These are phyloP conservation scores for Rhodomyrtus tomentosa DNA, from an alignment of 345 rosid genomes.

Conservation along the genomic window DNA sequence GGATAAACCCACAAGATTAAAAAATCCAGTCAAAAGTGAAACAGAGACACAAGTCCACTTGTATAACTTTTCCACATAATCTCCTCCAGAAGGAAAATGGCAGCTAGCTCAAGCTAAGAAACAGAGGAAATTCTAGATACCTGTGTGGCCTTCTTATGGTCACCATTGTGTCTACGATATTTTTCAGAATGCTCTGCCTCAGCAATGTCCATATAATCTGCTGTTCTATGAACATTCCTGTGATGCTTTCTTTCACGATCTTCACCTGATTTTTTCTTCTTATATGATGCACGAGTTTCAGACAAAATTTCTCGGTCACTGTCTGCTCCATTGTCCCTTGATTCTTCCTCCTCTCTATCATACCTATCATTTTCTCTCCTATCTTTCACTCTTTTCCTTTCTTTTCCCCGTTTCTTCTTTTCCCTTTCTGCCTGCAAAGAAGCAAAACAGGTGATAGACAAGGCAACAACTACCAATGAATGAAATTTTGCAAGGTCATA, in stretches of 20 bases:
- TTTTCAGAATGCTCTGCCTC: conserved; percentile 43
- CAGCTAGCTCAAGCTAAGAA: neutral
- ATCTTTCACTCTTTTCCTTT: conserved; percentile 48
- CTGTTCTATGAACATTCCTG: conserved; percentile 35
- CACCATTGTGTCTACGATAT: conserved; percentile 38
- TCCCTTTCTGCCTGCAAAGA: conserved; percentile 51
- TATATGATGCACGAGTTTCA: conserved; percentile 25
- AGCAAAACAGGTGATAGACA: neutral
- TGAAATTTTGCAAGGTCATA: neutral
- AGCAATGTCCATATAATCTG: conserved; percentile 36
- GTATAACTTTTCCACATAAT: neutral
- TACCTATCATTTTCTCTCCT: conserved; percentile 62
- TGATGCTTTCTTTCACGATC: conserved; percentile 47
- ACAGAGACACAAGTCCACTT: neutral
- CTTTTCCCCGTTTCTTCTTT: conserved; percentile 60
- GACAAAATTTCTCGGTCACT: conserved; percentile 20
- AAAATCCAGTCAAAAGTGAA: neutral
- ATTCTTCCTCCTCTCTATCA: conserved; percentile 43
- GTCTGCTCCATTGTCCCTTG: conserved; percentile 39
- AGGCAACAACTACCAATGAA: neutral
- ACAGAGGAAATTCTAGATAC: conserved; percentile 16
- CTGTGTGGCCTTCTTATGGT: conserved; percentile 55
- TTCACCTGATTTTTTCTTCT: conserved; percentile 46
- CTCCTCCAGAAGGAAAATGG: neutral
- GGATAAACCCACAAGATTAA: neutral